Conservation (phyloP, 306 rosid genomes). For the Notholithocarpus densiflorus region DNA sequence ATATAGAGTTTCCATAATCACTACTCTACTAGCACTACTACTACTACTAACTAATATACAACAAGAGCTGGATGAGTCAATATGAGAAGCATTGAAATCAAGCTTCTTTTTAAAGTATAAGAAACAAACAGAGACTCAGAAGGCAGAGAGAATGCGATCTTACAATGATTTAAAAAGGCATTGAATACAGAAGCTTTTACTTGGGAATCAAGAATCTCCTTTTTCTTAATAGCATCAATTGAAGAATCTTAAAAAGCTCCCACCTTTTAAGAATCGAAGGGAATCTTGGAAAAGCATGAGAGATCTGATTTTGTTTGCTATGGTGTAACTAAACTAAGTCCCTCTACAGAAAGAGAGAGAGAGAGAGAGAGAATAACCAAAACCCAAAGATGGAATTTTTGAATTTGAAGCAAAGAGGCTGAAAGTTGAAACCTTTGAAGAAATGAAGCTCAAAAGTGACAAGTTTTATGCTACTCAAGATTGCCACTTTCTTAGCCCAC, state of each 20-base stretch:
- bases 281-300: slow-evolving; percentile 46
- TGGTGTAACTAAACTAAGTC: not conserved
- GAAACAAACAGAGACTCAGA: not conserved
- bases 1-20: slow-evolving; percentile 62
- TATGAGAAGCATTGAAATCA: slow-evolving; percentile 6
- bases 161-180: slow-evolving; percentile 39
- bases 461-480: not conserved
- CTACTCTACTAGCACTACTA: not conserved
- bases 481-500: slow-evolving; percentile 1
- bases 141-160: slow-evolving; percentile 24
- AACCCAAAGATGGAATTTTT: not conserved
- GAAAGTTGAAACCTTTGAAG: not conserved
- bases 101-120: slow-evolving; percentile 1
- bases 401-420: not conserved
- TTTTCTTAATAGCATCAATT: slow-evolving; percentile 42
- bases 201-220: slow-evolving; percentile 62
- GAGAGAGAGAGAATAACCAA: not conserved
- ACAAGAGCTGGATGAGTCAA: slow-evolving; percentile 14
- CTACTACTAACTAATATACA: not conserved
- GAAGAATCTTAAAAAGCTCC: slow-evolving; percentile 58
- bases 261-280: slow-evolving; percentile 71
- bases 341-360: not conserved
- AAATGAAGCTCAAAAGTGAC: not conserved
- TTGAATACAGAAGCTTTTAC: slow-evolving; percentile 50
- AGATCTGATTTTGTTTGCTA: slow-evolving; percentile 15